phyloP scores from a whole-genome alignment of 805 yeast species.

The Yamadazyma laniorum region DNA sequence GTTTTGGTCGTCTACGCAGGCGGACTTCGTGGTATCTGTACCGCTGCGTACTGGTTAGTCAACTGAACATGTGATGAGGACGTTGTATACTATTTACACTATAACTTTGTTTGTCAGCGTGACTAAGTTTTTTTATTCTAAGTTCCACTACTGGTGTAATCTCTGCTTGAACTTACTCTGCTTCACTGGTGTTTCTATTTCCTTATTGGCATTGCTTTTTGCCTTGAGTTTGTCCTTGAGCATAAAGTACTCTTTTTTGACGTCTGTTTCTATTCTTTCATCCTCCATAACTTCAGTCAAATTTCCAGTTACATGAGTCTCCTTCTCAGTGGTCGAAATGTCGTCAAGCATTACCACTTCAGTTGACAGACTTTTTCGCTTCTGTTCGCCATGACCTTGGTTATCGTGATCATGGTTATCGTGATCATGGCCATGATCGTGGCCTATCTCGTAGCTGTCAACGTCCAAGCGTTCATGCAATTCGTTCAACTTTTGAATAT shows the following conservation, averaged over 20 bases:
- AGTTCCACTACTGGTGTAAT: conserved; percentile 4
- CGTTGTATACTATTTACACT: too few species aligned
- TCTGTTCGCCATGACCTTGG: conserved; percentile 4
- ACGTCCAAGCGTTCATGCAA: conserved; percentile 38
- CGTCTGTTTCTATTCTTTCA: conserved; percentile 43
- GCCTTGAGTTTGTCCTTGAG: conserved; percentile 11
- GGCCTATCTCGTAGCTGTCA: conserved; percentile 12
- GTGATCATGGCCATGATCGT: conserved; percentile 11
- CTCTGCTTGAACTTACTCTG: conserved; percentile 14
- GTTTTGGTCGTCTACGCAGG: too few species aligned
- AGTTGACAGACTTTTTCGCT: too few species aligned
- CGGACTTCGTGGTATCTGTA: too few species aligned
- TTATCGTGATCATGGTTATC: conserved; percentile 7
- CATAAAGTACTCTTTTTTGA: conserved; percentile 40
- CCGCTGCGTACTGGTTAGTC: too few species aligned
- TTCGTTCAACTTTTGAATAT: conserved; percentile 52
- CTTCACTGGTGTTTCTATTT: conserved; percentile 3
- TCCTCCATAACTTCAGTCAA: conserved; percentile 13
- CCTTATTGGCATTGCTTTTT: background rate
- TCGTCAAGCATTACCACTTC: background rate
- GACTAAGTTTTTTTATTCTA: too few species aligned
- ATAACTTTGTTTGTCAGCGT: too few species aligned
- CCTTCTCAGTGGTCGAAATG: conserved; percentile 19
- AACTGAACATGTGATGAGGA: too few species aligned
- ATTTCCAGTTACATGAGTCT: conserved; percentile 23